Percentiles rank a stretch among this genome's conserved stretches.
These are phyloP conservation scores for Chernovozyma sophiae-reginae DNA, from an alignment of 1,139 yeast species.

Conservation along the genomic window DNA sequence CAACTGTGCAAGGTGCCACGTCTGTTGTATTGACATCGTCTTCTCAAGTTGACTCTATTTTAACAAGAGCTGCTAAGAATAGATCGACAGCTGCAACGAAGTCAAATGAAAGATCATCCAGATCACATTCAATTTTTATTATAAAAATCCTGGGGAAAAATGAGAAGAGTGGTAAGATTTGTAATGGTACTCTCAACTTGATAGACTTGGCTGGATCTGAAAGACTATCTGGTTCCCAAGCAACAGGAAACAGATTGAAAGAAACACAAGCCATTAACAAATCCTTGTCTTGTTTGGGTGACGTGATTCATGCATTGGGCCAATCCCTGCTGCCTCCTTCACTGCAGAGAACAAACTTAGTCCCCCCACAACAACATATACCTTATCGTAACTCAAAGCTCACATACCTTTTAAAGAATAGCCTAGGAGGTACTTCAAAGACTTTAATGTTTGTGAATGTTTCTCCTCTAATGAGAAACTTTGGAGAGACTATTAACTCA, in stretches of 20 bases:
- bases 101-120: conserved; percentile 73
- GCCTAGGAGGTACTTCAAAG: conserved; percentile 82
- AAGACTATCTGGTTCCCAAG: conserved; percentile 72
- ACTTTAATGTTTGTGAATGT: conserved; percentile 92
- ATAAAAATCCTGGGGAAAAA: conserved; percentile 58
- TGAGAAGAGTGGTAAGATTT: conserved; percentile 40
- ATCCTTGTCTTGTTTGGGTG: conserved; percentile 85
- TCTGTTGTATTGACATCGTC: conserved; percentile 45
- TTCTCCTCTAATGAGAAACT: conserved; percentile 61
- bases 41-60: conserved; percentile 46
- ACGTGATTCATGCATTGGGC: conserved; percentile 77
- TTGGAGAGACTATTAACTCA: conserved; percentile 77
- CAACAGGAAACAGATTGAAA: conserved; percentile 70
- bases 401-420: conserved; percentile 79
- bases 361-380: conserved; percentile 24
- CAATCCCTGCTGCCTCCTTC: conserved; percentile 32
- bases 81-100: conserved; percentile 81
- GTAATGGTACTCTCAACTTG: conserved; percentile 65
- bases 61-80: conserved; percentile 54
- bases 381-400: conserved; percentile 59
- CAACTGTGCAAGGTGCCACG: conserved; percentile 59
- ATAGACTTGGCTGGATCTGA: conserved; percentile 91
- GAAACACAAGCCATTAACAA: conserved; percentile 91
- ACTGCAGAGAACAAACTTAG: conserved; percentile 8
- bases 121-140: conserved; percentile 70